Base-by-base conservation (phyloP, 805 yeast genomes). In the Peterozyma toletana region DNA sequence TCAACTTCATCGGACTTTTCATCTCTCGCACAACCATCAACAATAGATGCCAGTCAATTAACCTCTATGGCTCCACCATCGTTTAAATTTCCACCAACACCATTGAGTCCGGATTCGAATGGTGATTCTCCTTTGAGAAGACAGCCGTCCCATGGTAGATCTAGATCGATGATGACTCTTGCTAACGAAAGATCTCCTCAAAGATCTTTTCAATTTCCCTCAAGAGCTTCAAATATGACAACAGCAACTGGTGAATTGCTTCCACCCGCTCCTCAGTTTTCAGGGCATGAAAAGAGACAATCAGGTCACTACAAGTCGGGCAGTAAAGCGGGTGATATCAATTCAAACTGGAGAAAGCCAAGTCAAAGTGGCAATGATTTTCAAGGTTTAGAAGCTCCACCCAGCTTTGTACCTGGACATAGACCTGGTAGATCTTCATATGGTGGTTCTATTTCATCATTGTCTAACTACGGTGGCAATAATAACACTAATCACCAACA, bases 401-500 rank as follows among this genome's bases (percentile, higher is more conserved):
- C 47, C n/a, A 30, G 40, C 42, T 87, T 80, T 64, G 78, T 77
- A 2, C 95, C 95, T 2, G 89, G 95, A 13, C 96, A 87, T 58
- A 77, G 86, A 54, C 70, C 80, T 14, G 47, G 44, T 3, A 77
- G 91, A 52, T 77, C 82, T 42, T 88, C 96, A 0, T 77, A 78
- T 54, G 83, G 75, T 43, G 83, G 73, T 36, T 83, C 84, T 0
- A 66, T 79, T 16, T 78, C 83, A 33, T 78, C 77, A 42, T 71
- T 64, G 42, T 52, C 68, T 5, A 65, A 60, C 33, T 52, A 63
- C 40, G 68, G 70, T 35, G 66, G 66, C 44, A 31, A 31, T 31
- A 21, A 21, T 21, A 21, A 21, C 27, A 21, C 4, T 21, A 21
- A 21, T 21, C 40, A 40, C n/a, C 41, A 17, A 29, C 47, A 40